Conservation (phyloP, 352 stramenopile genomes). For the Pythium monospermum region DNA sequence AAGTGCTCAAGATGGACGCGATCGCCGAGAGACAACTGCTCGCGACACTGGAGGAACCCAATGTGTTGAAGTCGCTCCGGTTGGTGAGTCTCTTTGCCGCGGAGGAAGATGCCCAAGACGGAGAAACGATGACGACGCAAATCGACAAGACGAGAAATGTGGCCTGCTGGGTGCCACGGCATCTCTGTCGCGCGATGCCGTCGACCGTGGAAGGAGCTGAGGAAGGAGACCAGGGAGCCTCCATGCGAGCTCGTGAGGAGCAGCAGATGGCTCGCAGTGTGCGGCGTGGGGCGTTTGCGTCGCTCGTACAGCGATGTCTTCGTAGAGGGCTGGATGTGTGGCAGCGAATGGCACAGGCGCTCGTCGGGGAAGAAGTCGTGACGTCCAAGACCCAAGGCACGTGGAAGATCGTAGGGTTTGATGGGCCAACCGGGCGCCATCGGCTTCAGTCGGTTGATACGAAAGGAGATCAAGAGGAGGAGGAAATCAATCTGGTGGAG, state of each 20-base stretch:
- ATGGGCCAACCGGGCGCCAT: too few species aligned
- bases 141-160: slow-evolving; percentile 39
- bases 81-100: slow-evolving; percentile 64
- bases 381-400: too few species aligned
- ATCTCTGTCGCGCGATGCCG: slow-evolving; percentile 58
- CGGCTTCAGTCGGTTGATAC: too few species aligned
- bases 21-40: slow-evolving; percentile 51
- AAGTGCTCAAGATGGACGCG: slow-evolving; percentile 62
- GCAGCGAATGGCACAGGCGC: not conserved
- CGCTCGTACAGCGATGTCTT: not conserved
- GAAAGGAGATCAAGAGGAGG: too few species aligned
- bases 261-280: not conserved
- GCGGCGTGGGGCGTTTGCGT: slow-evolving; percentile 1
- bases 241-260: not conserved
- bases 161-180: slow-evolving; percentile 71
- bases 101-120: too few species aligned
- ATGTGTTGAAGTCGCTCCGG: slow-evolving; percentile 31
- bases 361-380: not conserved
- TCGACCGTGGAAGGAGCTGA: not conserved
- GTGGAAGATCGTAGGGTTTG: too few species aligned
- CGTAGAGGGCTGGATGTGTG: slow-evolving; percentile 6
- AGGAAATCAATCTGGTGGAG: not conserved
- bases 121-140: slow-evolving; percentile 12
- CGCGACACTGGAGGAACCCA: slow-evolving; percentile 28
- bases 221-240: slow-evolving; percentile 4